These are phyloP conservation scores for Flueggea neowawraea DNA, from an alignment of 441 rosid genomes.

Conservation along the genomic window DNA sequence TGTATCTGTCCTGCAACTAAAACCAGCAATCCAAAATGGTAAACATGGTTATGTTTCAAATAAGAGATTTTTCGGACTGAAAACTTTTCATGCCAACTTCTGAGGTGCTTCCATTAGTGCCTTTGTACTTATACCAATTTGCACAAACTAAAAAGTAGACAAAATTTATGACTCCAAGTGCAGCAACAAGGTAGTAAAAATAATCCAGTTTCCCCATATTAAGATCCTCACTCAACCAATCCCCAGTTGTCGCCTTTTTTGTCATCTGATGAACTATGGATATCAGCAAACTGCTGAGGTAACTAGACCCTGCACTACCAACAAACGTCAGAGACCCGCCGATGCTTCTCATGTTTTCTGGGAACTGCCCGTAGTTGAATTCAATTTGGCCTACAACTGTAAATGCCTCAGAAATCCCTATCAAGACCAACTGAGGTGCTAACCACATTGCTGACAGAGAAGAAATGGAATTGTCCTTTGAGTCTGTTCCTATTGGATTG, in stretches of 20 bases:
- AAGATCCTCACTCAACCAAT: slow-evolving; percentile 62
- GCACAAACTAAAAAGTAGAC: slow-evolving; percentile 47
- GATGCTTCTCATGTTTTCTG: slow-evolving; percentile 66
- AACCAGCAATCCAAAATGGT: no score
- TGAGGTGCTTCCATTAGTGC: slow-evolving; percentile 14
- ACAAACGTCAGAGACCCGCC: slow-evolving; percentile 48
- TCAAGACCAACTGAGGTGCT: slow-evolving; percentile 55
- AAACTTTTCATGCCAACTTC: slow-evolving; percentile 21
- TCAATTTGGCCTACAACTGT: slow-evolving; percentile 43
- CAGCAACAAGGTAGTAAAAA: slow-evolving; percentile 53
- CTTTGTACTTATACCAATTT: slow-evolving; percentile 64
- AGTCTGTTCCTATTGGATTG: slow-evolving; percentile 35
- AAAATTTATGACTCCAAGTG: slow-evolving; percentile 33
- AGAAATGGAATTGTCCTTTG: slow-evolving; percentile 45
- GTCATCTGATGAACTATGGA: slow-evolving; percentile 44
- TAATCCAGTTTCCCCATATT: slow-evolving; percentile 56
- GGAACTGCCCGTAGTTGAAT: slow-evolving; percentile 67
- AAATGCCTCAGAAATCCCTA: slow-evolving; percentile 58
- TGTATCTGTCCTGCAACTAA: no score
- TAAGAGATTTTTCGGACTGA: slow-evolving; percentile 2
- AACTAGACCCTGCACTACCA: slow-evolving; percentile 45
- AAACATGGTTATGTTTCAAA: slow-evolving; percentile 8
- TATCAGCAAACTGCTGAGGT: slow-evolving; percentile 41
- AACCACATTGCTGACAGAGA: slow-evolving; percentile 61
- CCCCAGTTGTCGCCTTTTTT: slow-evolving; percentile 20